phyloP scores from a whole-genome alignment of 306 rosid species.

The Cucumis hystrix region DNA sequence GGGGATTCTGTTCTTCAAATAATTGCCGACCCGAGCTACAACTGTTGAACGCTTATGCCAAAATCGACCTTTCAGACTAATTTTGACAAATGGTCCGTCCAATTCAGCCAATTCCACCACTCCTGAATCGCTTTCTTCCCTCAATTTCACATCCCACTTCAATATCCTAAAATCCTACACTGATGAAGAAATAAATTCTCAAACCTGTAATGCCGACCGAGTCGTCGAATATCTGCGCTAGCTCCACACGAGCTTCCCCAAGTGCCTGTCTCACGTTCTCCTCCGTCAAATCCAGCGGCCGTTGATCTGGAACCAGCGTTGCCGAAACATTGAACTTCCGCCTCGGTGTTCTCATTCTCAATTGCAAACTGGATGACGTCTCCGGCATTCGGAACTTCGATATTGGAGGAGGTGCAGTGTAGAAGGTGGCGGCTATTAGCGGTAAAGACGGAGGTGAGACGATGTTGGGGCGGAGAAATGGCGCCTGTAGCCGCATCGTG shows the following conservation, averaged over 20 bases:
- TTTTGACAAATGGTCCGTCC: constrained; percentile 82
- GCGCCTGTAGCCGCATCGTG: not conserved
- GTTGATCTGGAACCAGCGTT: constrained; percentile 21
- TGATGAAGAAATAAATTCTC: not conserved
- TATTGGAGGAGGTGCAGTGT: not conserved
- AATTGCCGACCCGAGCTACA: constrained; percentile 63
- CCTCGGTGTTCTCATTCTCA: not conserved
- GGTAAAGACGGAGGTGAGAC: not conserved
- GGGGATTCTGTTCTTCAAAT: constrained; percentile 80
- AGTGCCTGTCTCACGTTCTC: constrained; percentile 48
- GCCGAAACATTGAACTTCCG: constrained; percentile 12
- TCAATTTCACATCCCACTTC: not conserved
- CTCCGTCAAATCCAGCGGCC: constrained; percentile 74
- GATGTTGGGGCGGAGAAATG: not conserved
- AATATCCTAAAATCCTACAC: not conserved
- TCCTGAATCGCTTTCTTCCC: constrained; percentile 22
- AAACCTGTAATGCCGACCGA: constrained; percentile 87
- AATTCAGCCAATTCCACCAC: constrained; percentile 58
- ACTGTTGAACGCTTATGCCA: constrained; percentile 79
- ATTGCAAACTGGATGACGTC: not conserved
- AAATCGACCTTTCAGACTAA: constrained; percentile 79
- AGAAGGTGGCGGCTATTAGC: not conserved
- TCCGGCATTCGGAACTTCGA: not conserved
- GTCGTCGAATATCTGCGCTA: constrained; percentile 63
- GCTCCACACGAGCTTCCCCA: constrained; percentile 58